Evolutionary conservation across 768 basidiomycete genomes (phyloP).

Genomic region (Boletus pseudo-olivaceus): DNA sequence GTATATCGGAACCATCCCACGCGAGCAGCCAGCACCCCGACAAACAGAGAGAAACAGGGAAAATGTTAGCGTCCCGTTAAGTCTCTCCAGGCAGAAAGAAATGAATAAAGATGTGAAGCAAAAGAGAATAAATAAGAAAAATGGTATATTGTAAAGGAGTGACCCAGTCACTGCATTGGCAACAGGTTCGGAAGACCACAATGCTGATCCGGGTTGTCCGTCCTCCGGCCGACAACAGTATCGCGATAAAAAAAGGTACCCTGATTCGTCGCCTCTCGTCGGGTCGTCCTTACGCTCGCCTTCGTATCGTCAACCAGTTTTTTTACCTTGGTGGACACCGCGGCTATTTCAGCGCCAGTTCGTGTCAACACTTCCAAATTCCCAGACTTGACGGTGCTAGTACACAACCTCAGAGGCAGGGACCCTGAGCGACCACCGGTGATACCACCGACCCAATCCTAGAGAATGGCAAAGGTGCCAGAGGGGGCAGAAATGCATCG

Average conservation of each 20-base stretch:
- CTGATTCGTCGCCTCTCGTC: background rate
- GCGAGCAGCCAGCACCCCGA: background rate
- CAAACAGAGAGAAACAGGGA: background rate
- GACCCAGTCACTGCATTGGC: background rate
- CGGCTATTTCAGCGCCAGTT: background rate
- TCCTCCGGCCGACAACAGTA: background rate
- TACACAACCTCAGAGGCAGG: background rate
- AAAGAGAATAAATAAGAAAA: background rate
- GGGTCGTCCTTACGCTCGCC: background rate
- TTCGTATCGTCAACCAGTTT: background rate
- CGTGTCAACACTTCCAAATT: background rate
- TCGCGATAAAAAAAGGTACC: background rate
- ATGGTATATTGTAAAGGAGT: background rate
- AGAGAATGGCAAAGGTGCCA: background rate
- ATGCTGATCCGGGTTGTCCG: background rate
- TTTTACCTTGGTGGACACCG: background rate
- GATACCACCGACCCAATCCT: background rate
- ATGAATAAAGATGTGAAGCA: background rate
- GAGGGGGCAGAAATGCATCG: background rate
- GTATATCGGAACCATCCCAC: background rate
- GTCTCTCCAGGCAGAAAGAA: background rate
- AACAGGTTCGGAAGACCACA: background rate
- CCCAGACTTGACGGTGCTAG: background rate
- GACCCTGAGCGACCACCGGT: background rate
- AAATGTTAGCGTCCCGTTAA: constrained; percentile 5